These are phyloP conservation scores for Daldinia childiae DNA, from an alignment of 495 filamentous ascomycete species.

Conservation along the genomic window DNA sequence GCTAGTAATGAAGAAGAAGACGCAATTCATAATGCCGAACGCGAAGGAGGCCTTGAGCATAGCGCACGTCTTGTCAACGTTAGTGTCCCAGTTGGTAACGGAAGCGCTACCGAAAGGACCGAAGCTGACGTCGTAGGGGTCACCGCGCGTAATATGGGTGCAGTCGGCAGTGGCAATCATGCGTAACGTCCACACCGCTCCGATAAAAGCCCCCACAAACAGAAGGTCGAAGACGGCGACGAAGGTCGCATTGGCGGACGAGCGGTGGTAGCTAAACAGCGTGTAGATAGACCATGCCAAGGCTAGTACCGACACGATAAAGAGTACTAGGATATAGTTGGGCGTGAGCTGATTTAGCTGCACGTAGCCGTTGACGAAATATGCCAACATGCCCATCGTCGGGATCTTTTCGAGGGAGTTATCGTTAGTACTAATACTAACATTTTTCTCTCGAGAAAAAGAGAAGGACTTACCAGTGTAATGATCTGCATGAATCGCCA, in stretches of 20 bases:
- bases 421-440: constrained; percentile 2
- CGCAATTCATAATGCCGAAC: constrained; percentile 84
- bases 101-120: constrained; percentile 65
- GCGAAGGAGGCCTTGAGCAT: constrained; percentile 92
- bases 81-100: constrained; percentile 55
- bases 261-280: constrained; percentile 79
- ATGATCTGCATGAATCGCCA: constrained; percentile 84
- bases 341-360: constrained; percentile 78
- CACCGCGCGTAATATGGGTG: constrained; percentile 58
- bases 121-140: constrained; percentile 63
- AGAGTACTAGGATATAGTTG: constrained; percentile 82
- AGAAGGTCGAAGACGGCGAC: constrained; percentile 79
- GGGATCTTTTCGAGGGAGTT: constrained; percentile 67
- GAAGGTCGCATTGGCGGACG: constrained; percentile 75
- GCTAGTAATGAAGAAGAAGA: constrained; percentile 82
- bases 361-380: constrained; percentile 80
- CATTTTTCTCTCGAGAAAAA: background rate
- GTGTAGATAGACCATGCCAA: constrained; percentile 83
- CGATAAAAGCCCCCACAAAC: constrained; percentile 87
- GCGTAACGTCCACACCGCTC: constrained; percentile 77
- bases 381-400: constrained; percentile 87
- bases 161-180: constrained; percentile 75
- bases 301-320: constrained; percentile 86
- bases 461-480: constrained; percentile 66
- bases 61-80: constrained; percentile 77